Base-by-base conservation (phyloP, 208 protist genomes). In the Trypanosomatidae sp. region DNA sequence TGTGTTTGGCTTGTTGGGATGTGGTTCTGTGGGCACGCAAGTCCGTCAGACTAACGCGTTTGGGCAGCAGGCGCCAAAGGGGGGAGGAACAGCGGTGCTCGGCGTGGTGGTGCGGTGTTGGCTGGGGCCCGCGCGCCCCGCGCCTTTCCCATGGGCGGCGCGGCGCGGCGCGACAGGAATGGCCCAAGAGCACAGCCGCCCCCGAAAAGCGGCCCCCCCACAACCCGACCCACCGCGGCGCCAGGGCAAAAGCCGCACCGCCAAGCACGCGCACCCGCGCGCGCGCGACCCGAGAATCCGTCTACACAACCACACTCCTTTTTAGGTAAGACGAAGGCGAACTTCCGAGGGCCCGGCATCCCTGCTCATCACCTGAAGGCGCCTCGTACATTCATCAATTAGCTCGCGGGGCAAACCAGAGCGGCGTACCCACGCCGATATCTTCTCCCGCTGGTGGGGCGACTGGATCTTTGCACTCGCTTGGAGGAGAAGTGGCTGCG, bases 401-500 rank as follows among this genome's bases (percentile, higher is more conserved):
- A 81, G 44, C 46, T 91, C 88, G 44, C 89, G 85, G 30, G 91
- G 88, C 56, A 96, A 74, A 19, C 78, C 72, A 8, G 89, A 87
- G 28, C 75, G 67, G 22, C 77, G 67, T 64, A 94, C 41, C 60
- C 75, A 85, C n/a, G 43, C 64, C 43, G 80, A 81, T 60, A 97
- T 91, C 33, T 83, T 81, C 58, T 91, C 83, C 15, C 88, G 78
- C 62, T 78, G 73, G 39, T 77, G 77, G 13, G 77, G 72, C 7
- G 89, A 93, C 30, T 70, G 78, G 0, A 87, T 72, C 64, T 86
- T 86, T 17, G 56, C 58, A 13, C 80, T 76, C 3, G 89, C 90
- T 56, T 84, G 83, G 33, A 90, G 77, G 12, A 95, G 74, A 56
- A 97, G 77, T 30, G 92, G 92, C 59, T 77, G 62, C 36, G 92